phyloP scores from a whole-genome alignment of 192 early-diverging fungal species.

The Podila minutissima region DNA sequence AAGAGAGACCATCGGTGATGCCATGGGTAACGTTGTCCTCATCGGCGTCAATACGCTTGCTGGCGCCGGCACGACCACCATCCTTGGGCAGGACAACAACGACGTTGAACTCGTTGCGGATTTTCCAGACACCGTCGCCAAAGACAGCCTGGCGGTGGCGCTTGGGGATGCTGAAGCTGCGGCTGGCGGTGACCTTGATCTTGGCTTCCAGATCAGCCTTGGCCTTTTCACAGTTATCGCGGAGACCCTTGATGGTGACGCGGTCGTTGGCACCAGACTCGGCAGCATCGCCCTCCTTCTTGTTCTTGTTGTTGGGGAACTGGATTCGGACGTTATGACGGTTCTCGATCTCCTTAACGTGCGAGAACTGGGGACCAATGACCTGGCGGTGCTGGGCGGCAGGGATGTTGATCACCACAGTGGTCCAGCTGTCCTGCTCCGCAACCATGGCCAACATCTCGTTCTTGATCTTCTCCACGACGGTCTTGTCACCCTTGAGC shows the following conservation, averaged over 20 bases:
- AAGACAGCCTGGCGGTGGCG: slow-evolving; percentile 63
- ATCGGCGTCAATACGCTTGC: slow-evolving; percentile 58
- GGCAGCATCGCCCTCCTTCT: slow-evolving; percentile 47
- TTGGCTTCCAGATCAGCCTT: slow-evolving; percentile 60
- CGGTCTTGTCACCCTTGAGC: slow-evolving; percentile 68
- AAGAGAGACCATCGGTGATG: slow-evolving; percentile 38
- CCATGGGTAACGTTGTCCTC: slow-evolving; percentile 39
- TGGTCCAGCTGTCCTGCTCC: slow-evolving; percentile 68
- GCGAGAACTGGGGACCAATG: slow-evolving; percentile 81
- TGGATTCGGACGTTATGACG: slow-evolving; percentile 72
- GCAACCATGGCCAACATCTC: slow-evolving; percentile 57
- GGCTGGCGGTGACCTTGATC: slow-evolving; percentile 58
- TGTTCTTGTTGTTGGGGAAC: slow-evolving; percentile 70
- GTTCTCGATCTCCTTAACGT: slow-evolving; percentile 77
- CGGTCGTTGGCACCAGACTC: slow-evolving; percentile 48
- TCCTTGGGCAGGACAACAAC: slow-evolving; percentile 57
- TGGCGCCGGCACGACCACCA: slow-evolving; percentile 13
- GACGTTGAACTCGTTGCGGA: slow-evolving; percentile 71
- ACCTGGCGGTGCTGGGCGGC: slow-evolving; percentile 78
- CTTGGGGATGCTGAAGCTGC: slow-evolving; percentile 62
- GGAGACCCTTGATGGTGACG: slow-evolving; percentile 46
- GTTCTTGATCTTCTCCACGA: slow-evolving; percentile 61
- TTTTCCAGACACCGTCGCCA: slow-evolving; percentile 61
- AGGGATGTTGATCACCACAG: slow-evolving; percentile 71
- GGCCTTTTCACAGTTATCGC: slow-evolving; percentile 43